Evolutionary conservation across 148 eudicot genomes (phyloP).

Genomic region (Bassia scoparia): DNA sequence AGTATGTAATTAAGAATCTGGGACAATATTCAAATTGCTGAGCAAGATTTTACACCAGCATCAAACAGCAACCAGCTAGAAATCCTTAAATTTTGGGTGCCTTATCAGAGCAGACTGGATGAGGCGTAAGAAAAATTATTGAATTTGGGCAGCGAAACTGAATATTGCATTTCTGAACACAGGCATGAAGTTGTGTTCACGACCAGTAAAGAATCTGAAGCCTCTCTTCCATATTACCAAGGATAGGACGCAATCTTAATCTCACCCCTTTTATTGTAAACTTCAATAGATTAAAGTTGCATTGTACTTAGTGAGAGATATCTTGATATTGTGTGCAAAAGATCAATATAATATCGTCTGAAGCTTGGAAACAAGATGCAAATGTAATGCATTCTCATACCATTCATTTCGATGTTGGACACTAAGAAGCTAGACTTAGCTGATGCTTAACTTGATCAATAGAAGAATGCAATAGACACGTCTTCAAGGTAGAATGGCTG

Average conservation of each 20-base stretch:
- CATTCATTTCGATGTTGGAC: conserved; percentile 33
- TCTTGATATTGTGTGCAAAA: conserved; percentile 24
- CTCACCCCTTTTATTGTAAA: conserved; percentile 1
- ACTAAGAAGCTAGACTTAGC: conserved; percentile 35
- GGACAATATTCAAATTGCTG: conserved; percentile 27
- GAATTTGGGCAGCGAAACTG: conserved; percentile 28
- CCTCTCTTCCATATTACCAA: neutral
- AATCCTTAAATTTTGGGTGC: conserved; percentile 3
- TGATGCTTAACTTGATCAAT: conserved; percentile 37
- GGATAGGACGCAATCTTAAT: neutral
- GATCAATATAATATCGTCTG: conserved; percentile 41
- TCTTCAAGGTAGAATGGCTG: conserved; percentile 41
- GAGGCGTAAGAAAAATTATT: conserved; percentile 26
- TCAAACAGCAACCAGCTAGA: conserved; percentile 21
- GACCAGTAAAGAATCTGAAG: neutral
- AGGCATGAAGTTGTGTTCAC: conserved; percentile 22
- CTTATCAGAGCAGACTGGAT: conserved; percentile 14
- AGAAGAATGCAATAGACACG: conserved; percentile 34
- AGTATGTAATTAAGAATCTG: neutral
- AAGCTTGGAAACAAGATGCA: conserved; percentile 40
- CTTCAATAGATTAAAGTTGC: conserved; percentile 7
- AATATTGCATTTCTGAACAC: conserved; percentile 36
- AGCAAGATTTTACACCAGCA: conserved; percentile 13
- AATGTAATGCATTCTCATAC: conserved; percentile 48
- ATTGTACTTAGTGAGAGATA: neutral